These are phyloP conservation scores for Lophiotrema nucula DNA, from an alignment of 495 filamentous ascomycete genomes.

Conservation along the genomic window DNA sequence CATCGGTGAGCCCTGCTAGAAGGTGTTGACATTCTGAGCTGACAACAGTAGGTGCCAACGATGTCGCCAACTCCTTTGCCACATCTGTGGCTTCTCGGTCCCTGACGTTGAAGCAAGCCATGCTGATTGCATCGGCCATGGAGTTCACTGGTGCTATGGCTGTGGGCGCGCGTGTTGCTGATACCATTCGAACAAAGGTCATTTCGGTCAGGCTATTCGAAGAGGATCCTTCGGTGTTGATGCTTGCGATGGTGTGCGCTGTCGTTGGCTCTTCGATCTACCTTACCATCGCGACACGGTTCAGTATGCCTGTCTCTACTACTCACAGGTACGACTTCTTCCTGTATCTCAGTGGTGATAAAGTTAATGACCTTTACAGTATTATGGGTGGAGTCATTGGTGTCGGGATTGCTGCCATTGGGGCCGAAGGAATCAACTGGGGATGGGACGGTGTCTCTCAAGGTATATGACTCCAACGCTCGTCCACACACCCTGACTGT, in stretches of 20 bases:
- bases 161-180: constrained; percentile 58
- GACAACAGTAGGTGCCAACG: constrained; percentile 43
- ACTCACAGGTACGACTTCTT: constrained; percentile 12
- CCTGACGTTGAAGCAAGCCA: constrained; percentile 33
- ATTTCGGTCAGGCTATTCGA: constrained; percentile 52
- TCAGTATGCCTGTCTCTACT: constrained; percentile 25
- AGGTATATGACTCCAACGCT: neutral
- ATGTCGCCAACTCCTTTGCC: constrained; percentile 68
- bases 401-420: constrained; percentile 38
- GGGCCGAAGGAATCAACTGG: constrained; percentile 60
- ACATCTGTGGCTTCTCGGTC: constrained; percentile 32
- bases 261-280: constrained; percentile 25
- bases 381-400: constrained; percentile 48
- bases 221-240: constrained; percentile 56
- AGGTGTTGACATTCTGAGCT: neutral
- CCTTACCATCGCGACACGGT: constrained; percentile 23
- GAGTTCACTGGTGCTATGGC: constrained; percentile 53
- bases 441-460: constrained; percentile 33
- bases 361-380: neutral
- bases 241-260: constrained; percentile 47
- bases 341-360: too few species aligned
- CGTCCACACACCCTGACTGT: constrained; percentile 24
- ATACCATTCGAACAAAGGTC: constrained; percentile 33
- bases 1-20: constrained; percentile 56
- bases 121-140: constrained; percentile 27